Evolutionary conservation across 768 basidiomycete genomes (phyloP).

Genomic region (Suillus sp.): DNA sequence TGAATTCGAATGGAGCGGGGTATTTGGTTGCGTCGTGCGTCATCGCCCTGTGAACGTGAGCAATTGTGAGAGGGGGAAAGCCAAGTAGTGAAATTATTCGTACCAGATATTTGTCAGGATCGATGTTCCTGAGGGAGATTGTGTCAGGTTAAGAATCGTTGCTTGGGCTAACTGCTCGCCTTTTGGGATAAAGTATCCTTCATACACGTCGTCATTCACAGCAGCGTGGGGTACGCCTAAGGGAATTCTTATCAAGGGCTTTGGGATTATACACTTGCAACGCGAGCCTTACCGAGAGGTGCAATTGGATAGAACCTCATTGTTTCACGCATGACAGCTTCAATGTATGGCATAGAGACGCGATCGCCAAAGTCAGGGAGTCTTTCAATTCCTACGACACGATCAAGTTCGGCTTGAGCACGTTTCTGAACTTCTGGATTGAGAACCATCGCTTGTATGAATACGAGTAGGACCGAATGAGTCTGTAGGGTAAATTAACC

Average conservation of each 20-base stretch:
- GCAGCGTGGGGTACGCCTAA: conserved; percentile 14
- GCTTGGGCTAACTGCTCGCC: neutral
- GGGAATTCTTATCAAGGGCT: neutral
- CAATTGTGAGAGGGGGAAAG: neutral
- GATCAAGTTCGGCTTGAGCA: conserved; percentile 20
- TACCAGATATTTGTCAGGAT: conserved; percentile 14
- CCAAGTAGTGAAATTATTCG: neutral
- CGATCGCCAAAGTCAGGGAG: conserved; percentile 18
- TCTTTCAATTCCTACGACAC: conserved; percentile 13
- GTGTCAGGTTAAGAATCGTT: neutral
- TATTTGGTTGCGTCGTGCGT: conserved; percentile 39
- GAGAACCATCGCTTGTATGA: conserved; percentile 22
- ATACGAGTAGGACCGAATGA: conserved; percentile 10
- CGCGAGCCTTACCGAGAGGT: conserved; percentile 25
- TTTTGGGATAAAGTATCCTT: conserved; percentile 16
- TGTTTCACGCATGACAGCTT: conserved; percentile 27
- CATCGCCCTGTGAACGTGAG: conserved; percentile 33
- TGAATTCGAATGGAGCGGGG: conserved; percentile 34
- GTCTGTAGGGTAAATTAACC: conserved; percentile 12
- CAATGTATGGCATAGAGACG: conserved; percentile 16
- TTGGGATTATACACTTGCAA: neutral
- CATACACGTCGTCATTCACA: conserved; percentile 14
- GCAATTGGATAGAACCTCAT: conserved; percentile 28
- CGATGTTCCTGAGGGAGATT: neutral
- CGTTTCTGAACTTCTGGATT: conserved; percentile 16